phyloP scores from a whole-genome alignment of 2,329 filamentous ascomycete species.

The Fusarium musae region DNA sequence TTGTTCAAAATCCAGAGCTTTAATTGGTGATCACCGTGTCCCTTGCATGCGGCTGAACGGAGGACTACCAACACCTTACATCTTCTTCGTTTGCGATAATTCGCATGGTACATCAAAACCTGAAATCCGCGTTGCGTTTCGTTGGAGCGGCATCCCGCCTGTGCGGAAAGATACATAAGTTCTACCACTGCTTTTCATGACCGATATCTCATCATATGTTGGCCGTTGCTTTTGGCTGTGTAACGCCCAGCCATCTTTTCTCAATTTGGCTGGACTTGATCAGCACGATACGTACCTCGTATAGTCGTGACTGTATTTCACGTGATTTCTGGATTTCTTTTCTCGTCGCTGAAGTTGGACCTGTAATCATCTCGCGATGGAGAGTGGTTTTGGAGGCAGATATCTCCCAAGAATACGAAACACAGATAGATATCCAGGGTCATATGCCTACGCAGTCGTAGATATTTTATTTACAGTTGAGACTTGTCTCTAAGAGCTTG shows the following conservation, averaged over 20 bases:
- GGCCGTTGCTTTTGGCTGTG: not conserved
- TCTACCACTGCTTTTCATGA: not conserved
- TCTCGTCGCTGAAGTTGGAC: not conserved
- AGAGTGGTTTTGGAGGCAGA: not conserved
- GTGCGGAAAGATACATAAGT: not conserved
- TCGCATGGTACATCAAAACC: not conserved
- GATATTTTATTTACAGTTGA: not conserved
- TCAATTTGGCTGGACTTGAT: no score
- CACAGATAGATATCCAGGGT: fast-evolving
- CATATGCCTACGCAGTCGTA: not conserved
- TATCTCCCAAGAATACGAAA: not conserved
- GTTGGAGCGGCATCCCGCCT: not conserved
- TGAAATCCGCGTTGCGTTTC: not conserved
- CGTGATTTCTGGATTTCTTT: not conserved
- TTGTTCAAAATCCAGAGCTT: not conserved
- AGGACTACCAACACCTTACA: not conserved
- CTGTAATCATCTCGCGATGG: not conserved
- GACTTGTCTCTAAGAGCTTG: not conserved
- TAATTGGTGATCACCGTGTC: not conserved
- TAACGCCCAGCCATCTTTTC: not conserved
- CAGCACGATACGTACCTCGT: not conserved
- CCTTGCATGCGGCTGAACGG: not conserved
- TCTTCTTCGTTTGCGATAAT: not conserved
- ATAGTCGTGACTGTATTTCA: not conserved
- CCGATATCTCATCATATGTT: not conserved